A percentile compares a stretch with the other conserved stretches of the same genome.
These are phyloP conservation scores for Hamigera avellanea DNA, from an alignment of 495 filamentous ascomycete species.

Conservation along the genomic window DNA sequence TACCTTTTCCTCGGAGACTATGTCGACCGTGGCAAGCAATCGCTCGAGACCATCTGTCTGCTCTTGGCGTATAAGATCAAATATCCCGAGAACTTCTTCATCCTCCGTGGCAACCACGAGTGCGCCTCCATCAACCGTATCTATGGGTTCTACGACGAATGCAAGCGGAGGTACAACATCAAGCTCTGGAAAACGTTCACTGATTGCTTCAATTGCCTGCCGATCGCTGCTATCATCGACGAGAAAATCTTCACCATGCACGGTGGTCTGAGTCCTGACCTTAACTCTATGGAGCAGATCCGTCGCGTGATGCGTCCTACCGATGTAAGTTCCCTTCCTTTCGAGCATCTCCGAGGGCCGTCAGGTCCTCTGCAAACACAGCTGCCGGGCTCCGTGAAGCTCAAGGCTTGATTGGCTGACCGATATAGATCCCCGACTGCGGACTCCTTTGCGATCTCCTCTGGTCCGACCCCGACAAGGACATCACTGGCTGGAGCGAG, in stretches of 20 bases:
- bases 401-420: slow-evolving; percentile 40
- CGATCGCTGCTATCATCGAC: slow-evolving; percentile 99
- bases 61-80: slow-evolving; percentile 99
- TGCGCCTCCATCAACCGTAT: slow-evolving; percentile 99
- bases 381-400: slow-evolving; percentile 21
- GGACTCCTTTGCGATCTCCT: slow-evolving; percentile 93
- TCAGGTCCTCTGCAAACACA: background rate
- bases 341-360: background rate
- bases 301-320: slow-evolving; percentile 97
- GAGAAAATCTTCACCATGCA: slow-evolving; percentile 99
- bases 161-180: slow-evolving; percentile 98
- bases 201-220: slow-evolving; percentile 99
- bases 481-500: slow-evolving; percentile 99
- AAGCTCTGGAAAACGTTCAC: slow-evolving; percentile 99
- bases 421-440: slow-evolving; percentile 85
- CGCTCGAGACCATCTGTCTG: slow-evolving; percentile 96
- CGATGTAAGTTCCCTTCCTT: slow-evolving; percentile 58
- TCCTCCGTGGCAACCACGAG: slow-evolving; percentile 96
- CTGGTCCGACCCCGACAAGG: slow-evolving; percentile 98
- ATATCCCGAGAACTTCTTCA: slow-evolving; percentile 99
- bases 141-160: slow-evolving; percentile 99
- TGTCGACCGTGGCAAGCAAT: slow-evolving; percentile 98
- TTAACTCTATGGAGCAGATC: slow-evolving; percentile 99
- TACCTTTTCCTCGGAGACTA: slow-evolving; percentile 99
- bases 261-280: slow-evolving; percentile 89